phyloP scores from a whole-genome alignment of 2,329 filamentous ascomycete genomes.

The Beauveria medogensis region DNA sequence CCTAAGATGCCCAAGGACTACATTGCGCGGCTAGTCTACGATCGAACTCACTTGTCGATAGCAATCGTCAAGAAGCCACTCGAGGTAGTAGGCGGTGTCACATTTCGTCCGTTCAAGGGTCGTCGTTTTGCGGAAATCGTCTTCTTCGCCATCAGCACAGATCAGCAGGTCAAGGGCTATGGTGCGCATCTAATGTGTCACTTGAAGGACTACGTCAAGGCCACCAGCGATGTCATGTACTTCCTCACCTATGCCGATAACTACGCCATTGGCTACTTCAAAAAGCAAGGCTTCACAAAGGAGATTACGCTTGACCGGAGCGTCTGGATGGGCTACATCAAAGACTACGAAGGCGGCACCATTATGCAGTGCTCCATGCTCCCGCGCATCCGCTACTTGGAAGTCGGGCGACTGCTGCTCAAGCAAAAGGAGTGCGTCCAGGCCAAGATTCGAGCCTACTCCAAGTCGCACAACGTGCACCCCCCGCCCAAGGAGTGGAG shows the following conservation, averaged over 20 bases:
- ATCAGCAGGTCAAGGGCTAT: conserved; percentile 98
- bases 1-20: conserved; percentile 99
- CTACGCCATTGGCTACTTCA: conserved; percentile 97
- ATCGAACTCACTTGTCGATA: conserved; percentile 90
- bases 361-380: conserved; percentile 99
- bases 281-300: conserved; percentile 98
- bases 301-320: conserved; percentile 87
- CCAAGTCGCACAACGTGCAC: conserved; percentile 81
- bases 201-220: conserved; percentile 95
- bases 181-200: conserved; percentile 97
- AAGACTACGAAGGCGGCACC: conserved; percentile 97
- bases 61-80: conserved; percentile 95
- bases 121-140: conserved; percentile 96
- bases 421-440: conserved; percentile 96
- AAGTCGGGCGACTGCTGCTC: conserved; percentile 84
- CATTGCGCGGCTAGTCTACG: conserved; percentile 93
- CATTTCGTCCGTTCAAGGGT: conserved; percentile 87
- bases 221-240: conserved; percentile 94
- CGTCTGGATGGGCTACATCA: conserved; percentile 99
- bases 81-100: conserved; percentile 94
- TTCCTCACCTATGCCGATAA: conserved; percentile 98
- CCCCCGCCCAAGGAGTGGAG: conserved; percentile 80
- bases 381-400: conserved; percentile 86
- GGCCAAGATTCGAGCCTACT: conserved; percentile 89
- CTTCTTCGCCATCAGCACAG: conserved; percentile 94